Evolutionary conservation across 2,329 filamentous ascomycete genomes (phyloP).

Genomic region (Exutisphaerella laricina): DNA sequence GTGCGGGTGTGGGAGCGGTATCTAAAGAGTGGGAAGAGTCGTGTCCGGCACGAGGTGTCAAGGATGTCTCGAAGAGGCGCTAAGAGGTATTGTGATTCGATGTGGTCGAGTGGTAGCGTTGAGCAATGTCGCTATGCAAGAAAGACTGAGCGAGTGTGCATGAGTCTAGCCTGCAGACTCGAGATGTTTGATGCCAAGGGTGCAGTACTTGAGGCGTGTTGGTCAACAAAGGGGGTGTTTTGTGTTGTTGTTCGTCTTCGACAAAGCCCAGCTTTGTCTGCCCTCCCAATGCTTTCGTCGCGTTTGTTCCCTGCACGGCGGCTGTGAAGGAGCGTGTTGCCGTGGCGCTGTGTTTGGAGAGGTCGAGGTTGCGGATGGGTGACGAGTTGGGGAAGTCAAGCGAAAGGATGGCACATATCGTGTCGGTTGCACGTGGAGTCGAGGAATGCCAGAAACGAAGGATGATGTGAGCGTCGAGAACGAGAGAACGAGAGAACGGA

Average conservation of each 20-base stretch:
- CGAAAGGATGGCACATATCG: no score
- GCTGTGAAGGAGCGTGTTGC: neutral
- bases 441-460: no score
- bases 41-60: neutral
- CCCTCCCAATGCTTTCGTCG: neutral
- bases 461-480: no score
- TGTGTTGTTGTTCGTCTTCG: neutral
- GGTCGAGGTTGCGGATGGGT: neutral
- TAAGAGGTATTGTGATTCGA: no score
- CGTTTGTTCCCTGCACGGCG: neutral
- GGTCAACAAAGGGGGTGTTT: neutral
- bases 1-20: neutral
- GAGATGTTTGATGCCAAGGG: neutral
- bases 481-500: neutral
- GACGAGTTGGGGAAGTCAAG: neutral
- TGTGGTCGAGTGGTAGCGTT: neutral
- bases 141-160: neutral
- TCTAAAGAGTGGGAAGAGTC: neutral
- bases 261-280: neutral
- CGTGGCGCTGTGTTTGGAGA: neutral
- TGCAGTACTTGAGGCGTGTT: neutral
- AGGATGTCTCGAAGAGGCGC: neutral
- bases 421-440: no score
- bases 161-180: constrained; percentile 3
- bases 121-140: neutral